phyloP scores from a whole-genome alignment of 306 rosid species.

The Purshia tridentata region DNA sequence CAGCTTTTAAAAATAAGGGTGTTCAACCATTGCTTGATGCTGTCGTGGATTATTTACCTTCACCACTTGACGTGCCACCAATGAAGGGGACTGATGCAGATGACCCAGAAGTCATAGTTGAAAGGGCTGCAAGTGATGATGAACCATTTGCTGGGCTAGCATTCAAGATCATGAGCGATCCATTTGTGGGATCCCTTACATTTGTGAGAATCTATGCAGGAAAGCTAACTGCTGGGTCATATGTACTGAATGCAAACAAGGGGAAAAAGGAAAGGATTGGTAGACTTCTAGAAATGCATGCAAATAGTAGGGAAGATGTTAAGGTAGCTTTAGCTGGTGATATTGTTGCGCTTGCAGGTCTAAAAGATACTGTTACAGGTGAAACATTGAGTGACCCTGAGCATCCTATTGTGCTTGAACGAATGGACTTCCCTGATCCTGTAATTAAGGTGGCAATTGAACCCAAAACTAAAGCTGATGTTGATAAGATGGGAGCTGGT shows the following conservation, averaged over 20 bases:
- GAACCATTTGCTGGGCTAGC: conserved; percentile 96
- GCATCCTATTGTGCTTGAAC: conserved; percentile 73
- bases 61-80: conserved; percentile 86
- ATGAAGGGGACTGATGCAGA: conserved; percentile 94
- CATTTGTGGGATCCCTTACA: conserved; percentile 93
- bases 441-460: conserved; percentile 98
- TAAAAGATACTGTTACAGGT: conserved; percentile 90
- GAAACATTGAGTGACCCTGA: conserved; percentile 88
- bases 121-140: conserved; percentile 68
- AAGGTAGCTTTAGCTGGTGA: conserved; percentile 87
- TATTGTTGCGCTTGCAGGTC: conserved; percentile 89
- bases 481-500: conserved; percentile 92
- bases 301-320: conserved; percentile 95
- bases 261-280: conserved; percentile 95
- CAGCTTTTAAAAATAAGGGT: conserved; percentile 97
- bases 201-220: conserved; percentile 92
- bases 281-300: conserved; percentile 95
- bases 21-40: conserved; percentile 96
- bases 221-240: conserved; percentile 78
- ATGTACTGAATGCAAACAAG: conserved; percentile 84
- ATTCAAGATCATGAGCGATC: conserved; percentile 96
- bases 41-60: conserved; percentile 91
- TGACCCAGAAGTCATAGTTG: conserved; percentile 69
- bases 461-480: conserved; percentile 97
- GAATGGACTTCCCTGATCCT: conserved; percentile 99